A percentile compares a stretch with the other conserved stretches of the same genome.
phyloP scores from a whole-genome alignment of 805 yeast species.

The Candida glaebosa region DNA sequence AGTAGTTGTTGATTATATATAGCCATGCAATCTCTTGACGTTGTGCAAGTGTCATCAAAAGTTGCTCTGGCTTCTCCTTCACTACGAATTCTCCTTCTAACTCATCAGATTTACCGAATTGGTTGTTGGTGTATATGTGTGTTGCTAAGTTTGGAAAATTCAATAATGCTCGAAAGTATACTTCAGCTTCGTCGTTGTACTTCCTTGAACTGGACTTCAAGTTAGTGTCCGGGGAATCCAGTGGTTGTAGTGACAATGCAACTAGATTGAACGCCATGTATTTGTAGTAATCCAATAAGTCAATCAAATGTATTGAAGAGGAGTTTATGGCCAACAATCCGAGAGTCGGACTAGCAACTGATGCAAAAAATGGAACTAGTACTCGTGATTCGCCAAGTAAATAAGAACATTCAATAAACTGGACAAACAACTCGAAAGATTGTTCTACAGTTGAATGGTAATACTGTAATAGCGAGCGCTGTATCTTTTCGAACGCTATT shows the following conservation, averaged over 20 bases:
- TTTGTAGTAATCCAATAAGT: slow-evolving; percentile 22
- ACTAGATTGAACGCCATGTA: slow-evolving; percentile 27
- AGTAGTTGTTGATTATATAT: slow-evolving; percentile 22
- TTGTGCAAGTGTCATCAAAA: slow-evolving; percentile 8
- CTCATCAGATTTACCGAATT: slow-evolving; percentile 2
- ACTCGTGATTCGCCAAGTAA: slow-evolving; percentile 16
- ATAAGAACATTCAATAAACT: slow-evolving; percentile 16
- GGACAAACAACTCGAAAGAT: slow-evolving; percentile 4
- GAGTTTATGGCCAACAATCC: slow-evolving; percentile 17
- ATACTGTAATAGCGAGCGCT: slow-evolving; percentile 1
- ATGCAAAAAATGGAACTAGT: slow-evolving; percentile 12
- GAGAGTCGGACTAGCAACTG: slow-evolving; percentile 14
- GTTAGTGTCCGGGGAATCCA: slow-evolving; percentile 4
- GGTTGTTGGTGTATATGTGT: slow-evolving; percentile 5
- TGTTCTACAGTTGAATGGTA: background rate
- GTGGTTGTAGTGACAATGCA: slow-evolving; percentile 13
- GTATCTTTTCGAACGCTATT: slow-evolving; percentile 1
- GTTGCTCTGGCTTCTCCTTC: slow-evolving; percentile 5
- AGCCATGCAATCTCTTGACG: slow-evolving; percentile 31
- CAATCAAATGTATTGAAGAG: slow-evolving; percentile 12
- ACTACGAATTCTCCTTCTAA: background rate
- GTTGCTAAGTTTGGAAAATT: slow-evolving; percentile 20
- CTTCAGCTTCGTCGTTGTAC: slow-evolving; percentile 17
- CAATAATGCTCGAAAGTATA: slow-evolving; percentile 21
- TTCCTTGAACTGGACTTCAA: slow-evolving; percentile 7